phyloP scores from a whole-genome alignment of 2,329 filamentous ascomycete genomes.

The Aspergillus oerlinghausenensis region DNA sequence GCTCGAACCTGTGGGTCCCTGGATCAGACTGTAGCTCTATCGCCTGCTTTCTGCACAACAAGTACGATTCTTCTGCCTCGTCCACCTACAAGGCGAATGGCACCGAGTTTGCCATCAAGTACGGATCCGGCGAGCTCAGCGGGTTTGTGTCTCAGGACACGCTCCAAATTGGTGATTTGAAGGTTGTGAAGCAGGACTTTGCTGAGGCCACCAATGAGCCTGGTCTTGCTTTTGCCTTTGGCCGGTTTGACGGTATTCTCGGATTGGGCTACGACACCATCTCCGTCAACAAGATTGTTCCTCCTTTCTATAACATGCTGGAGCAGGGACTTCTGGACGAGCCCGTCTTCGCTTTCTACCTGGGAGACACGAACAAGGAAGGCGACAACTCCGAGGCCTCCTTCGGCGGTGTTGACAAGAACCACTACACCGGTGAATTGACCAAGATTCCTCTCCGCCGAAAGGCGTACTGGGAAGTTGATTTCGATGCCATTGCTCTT shows the following conservation, averaged over 20 bases:
- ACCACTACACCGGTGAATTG: conserved; percentile 79
- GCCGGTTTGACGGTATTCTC: conserved; percentile 93
- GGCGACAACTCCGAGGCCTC: conserved; percentile 76
- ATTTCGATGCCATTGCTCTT: conserved; percentile 86
- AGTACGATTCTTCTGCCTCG: conserved; percentile 88
- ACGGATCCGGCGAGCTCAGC: conserved; percentile 89
- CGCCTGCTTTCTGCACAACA: conserved; percentile 94
- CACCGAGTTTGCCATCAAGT: conserved; percentile 83
- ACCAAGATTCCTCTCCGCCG: conserved; percentile 91
- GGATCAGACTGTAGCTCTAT: conserved; percentile 87
- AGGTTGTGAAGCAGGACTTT: conserved; percentile 85
- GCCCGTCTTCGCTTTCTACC: conserved; percentile 94
- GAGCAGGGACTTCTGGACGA: conserved; percentile 86
- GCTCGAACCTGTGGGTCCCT: conserved; percentile 98
- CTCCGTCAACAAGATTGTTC: conserved; percentile 91
- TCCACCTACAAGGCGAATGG: conserved; percentile 94
- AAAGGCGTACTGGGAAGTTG: conserved; percentile 99
- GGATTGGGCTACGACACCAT: conserved; percentile 93
- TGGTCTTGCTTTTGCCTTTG: conserved; percentile 95
- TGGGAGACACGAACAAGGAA: conserved; percentile 67
- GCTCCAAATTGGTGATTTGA: conserved; percentile 81
- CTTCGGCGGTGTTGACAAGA: conserved; percentile 83
- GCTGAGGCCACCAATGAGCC: conserved; percentile 95
- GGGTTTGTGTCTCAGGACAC: conserved; percentile 90
- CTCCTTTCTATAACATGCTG: conserved; percentile 95